Base-by-base conservation (phyloP, 2,329 filamentous ascomycete genomes). In the Trichoderma koningii region DNA sequence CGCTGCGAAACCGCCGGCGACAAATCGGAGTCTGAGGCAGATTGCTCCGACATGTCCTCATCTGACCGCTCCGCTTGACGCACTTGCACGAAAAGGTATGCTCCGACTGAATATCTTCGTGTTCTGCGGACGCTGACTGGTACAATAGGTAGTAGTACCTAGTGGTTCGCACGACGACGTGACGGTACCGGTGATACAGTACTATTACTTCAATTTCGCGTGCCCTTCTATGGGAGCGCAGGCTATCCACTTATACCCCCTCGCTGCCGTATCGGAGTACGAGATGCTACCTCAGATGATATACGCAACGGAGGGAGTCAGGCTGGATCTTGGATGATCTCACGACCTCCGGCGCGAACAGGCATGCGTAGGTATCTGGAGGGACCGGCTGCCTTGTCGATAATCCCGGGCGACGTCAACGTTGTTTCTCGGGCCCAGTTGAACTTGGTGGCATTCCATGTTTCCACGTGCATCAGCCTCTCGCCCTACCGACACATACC, bases 301-400 rank as follows among this genome's bases (percentile, higher is more conserved):
- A 53, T 53, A 19, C 59, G 50, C 38, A 53, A 34, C 26, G 41
- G 53, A 53, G 59, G 50, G 53, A 62, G 38, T 30, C 50, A 41
- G 48, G 50, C 50, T 47, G 38, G 59, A 62, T 62, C 59, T 62
- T n/a, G 14, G 41, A 38, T 38, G 59, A 62, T 62, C 59, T 62
- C 38, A 34, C 41, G 38, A 62, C 44, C 48, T 45, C 48, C 45
- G 59, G 59, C 38, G 48, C 59, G 59, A 53, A 52, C 59, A 52
- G 42, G 59, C 59, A 62, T 62, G 23, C 41, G 38, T 41, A 53
- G 21, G 21, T 7, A 30, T 53, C 48, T 62, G 41, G 38, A 62
- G 45, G 34, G 57, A 47, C 19, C 30, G 59, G 45, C 15, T 23
- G 59, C 57, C 57, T 61, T 30, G 57, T 61, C 57, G 53, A 53